Evolutionary conservation across 2,329 filamentous ascomycete genomes (phyloP).

Genomic region (Alternaria atra): DNA sequence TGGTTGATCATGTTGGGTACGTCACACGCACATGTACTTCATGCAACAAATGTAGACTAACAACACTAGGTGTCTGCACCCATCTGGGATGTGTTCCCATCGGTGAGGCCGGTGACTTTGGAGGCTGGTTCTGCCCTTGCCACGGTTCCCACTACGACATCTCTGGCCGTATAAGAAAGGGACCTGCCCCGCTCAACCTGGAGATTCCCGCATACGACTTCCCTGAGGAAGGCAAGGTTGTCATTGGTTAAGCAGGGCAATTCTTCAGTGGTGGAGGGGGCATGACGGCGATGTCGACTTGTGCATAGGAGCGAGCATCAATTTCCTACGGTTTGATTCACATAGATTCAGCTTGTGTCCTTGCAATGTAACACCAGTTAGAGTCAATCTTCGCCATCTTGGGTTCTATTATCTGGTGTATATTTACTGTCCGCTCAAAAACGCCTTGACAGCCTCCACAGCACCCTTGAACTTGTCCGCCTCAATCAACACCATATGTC

Average conservation of each 20-base stretch:
- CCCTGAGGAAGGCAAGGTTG: slow-evolving; percentile 83
- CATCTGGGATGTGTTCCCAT: slow-evolving; percentile 99
- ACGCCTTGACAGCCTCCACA: slow-evolving; percentile 78
- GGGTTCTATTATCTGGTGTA: background rate
- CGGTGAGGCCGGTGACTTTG: slow-evolving; percentile 96
- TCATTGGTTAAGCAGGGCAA: slow-evolving; percentile 79
- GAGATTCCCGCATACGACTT: slow-evolving; percentile 94
- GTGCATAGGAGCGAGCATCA: slow-evolving; percentile 49
- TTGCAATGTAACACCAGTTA: slow-evolving; percentile 51
- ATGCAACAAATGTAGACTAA: slow-evolving; percentile 32
- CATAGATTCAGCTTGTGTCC: slow-evolving; percentile 47
- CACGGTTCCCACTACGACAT: slow-evolving; percentile 99
- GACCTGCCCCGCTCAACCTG: slow-evolving; percentile 95
- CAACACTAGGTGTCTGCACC: slow-evolving; percentile 85
- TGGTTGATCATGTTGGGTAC: slow-evolving; percentile 98
- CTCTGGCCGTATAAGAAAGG: slow-evolving; percentile 96
- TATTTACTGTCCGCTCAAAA: slow-evolving; percentile 61
- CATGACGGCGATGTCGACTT: slow-evolving; percentile 17
- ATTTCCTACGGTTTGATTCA: slow-evolving; percentile 41
- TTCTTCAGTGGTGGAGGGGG: slow-evolving; percentile 9
- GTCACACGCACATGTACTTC: background rate
- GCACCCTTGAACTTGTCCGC: slow-evolving; percentile 77
- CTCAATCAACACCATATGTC: slow-evolving; percentile 88
- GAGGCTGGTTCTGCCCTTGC: slow-evolving; percentile 99
- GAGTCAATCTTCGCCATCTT: slow-evolving; percentile 26